Evolutionary conservation across 129 eudicot species (phyloP).

Genomic region (Daucus carota): DNA sequence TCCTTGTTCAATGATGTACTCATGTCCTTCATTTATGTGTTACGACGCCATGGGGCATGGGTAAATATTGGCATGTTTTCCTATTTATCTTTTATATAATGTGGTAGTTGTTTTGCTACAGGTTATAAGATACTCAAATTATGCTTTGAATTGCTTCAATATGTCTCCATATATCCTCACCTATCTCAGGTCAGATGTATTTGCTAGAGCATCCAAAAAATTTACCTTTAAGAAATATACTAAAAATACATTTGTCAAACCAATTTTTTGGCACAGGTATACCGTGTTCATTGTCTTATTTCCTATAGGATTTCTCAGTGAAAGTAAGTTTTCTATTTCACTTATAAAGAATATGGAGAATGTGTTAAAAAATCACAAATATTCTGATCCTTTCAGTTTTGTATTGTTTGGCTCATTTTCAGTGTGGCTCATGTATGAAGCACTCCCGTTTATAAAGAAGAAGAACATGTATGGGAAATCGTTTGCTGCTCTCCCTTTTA

Average conservation of each 20-base stretch:
- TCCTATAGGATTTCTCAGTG: constrained; percentile 73
- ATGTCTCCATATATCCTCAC: constrained; percentile 60
- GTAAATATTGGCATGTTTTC: neutral
- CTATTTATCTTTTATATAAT: neutral
- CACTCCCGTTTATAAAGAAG: constrained; percentile 70
- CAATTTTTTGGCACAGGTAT: constrained; percentile 41
- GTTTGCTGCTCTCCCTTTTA: constrained; percentile 56
- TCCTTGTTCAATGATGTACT: neutral
- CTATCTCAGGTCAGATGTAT: constrained; percentile 55
- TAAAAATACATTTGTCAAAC: neutral
- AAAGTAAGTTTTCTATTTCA: constrained; percentile 52
- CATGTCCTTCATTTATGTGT: neutral
- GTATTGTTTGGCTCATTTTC: constrained; percentile 9
- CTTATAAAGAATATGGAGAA: neutral
- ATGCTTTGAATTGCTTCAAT: constrained; percentile 66
- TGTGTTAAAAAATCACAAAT: neutral
- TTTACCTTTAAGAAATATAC: too few relatives aligned
- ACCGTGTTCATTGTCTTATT: constrained; percentile 68
- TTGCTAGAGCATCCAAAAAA: neutral
- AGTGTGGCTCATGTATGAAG: constrained; percentile 95
- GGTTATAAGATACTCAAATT: constrained; percentile 74
- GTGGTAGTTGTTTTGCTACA: constrained; percentile 17
- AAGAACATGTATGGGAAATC: constrained; percentile 50
- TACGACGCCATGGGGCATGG: neutral
- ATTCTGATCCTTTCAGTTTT: neutral